Conservation (phyloP, 169 alveolate genomes). For the Plasmodium coatneyi region DNA sequence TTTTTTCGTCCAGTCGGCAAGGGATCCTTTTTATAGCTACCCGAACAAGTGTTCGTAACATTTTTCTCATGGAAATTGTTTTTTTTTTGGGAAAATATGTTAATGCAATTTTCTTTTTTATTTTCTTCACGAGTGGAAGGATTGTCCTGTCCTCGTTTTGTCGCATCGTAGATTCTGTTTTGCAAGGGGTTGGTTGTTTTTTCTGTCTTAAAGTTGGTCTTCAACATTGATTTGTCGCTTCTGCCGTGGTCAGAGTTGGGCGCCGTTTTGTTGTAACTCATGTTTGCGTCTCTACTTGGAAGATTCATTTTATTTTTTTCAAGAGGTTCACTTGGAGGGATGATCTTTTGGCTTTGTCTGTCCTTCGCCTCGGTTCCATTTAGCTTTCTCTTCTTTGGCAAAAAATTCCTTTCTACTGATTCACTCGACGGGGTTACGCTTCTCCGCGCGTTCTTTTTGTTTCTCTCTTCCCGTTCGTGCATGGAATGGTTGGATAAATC, state of each 20-base stretch:
- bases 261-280: not conserved
- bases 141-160: not conserved
- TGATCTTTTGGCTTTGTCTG: not conserved
- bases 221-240: not conserved
- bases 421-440: not conserved
- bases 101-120: not conserved
- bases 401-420: not conserved
- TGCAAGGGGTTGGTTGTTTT: not conserved
- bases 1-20: not conserved
- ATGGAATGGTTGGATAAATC: not conserved
- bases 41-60: not conserved
- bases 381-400: slow-evolving; percentile 3
- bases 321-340: not conserved
- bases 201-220: not conserved
- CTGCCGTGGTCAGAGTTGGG: not conserved
- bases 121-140: not conserved
- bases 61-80: not conserved
- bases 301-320: not conserved
- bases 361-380: not conserved
- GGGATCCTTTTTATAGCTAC: not conserved
- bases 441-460: not conserved
- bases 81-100: not conserved
- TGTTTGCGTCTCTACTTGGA: not conserved
- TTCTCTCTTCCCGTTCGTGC: not conserved
- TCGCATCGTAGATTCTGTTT: not conserved